Conservation (phyloP, 495 filamentous ascomycete species). For the Bryoglossum gracile region DNA sequence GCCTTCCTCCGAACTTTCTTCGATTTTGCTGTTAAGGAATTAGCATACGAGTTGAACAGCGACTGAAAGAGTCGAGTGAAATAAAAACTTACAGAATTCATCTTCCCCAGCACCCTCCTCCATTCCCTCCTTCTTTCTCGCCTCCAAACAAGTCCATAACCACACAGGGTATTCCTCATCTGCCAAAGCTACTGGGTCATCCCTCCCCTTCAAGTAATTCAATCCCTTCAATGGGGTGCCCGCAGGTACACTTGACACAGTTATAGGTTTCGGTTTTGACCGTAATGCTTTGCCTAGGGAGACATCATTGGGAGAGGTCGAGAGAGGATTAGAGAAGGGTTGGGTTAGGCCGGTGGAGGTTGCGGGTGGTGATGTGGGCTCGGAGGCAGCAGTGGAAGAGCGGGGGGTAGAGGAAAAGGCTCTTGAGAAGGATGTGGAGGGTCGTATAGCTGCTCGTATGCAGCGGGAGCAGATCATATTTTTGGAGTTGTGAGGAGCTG, state of each 20-base stretch:
- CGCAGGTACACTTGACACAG: constrained; percentile 47
- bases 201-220: constrained; percentile 73
- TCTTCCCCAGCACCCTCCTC: constrained; percentile 34
- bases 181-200: constrained; percentile 64
- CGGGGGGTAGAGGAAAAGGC: not conserved
- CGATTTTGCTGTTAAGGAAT: constrained; percentile 55
- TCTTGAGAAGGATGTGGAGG: constrained; percentile 1
- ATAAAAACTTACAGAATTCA: constrained; percentile 61
- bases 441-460: constrained; percentile 13
- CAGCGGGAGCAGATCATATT: constrained; percentile 30
- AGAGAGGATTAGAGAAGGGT: constrained; percentile 44
- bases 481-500: constrained; percentile 7
- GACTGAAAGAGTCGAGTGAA: not conserved
- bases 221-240: constrained; percentile 73
- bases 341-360: constrained; percentile 43
- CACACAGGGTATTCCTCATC: constrained; percentile 87
- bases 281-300: constrained; percentile 11
- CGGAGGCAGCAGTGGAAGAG: constrained; percentile 21
- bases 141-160: constrained; percentile 74
- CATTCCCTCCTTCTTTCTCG: constrained; percentile 34
- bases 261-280: constrained; percentile 27
- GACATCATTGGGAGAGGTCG: constrained; percentile 29
- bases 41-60: not conserved
- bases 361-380: constrained; percentile 24
- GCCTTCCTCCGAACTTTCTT: constrained; percentile 66